Conservation (phyloP, 306 rosid genomes). For the Pterocarpus santalinus region DNA sequence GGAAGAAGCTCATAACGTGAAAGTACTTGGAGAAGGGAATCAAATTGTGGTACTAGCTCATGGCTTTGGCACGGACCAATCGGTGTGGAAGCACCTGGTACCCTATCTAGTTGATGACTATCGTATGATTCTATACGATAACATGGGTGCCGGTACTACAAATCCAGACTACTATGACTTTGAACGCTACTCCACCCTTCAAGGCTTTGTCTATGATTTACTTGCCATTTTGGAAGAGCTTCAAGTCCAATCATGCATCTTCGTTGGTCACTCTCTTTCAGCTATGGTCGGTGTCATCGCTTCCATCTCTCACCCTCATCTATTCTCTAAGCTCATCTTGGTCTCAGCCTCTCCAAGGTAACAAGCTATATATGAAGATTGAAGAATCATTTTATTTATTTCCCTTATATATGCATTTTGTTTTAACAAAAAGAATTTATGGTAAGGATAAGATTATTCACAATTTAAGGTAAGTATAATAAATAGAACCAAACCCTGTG, state of each 20-base stretch:
- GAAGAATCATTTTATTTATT: no score
- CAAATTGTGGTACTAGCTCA: conserved; percentile 61
- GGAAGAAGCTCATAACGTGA: conserved; percentile 77
- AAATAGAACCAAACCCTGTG: no score
- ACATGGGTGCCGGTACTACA: conserved; percentile 80
- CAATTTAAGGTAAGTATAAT: no score
- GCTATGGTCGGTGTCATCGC: conserved; percentile 71
- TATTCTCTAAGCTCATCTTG: conserved; percentile 70
- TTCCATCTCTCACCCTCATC: conserved; percentile 66
- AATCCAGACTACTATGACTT: conserved; percentile 76
- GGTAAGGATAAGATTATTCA: no score
- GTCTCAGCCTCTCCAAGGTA: conserved; percentile 72
- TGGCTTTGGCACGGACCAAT: conserved; percentile 86
- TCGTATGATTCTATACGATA: conserved; percentile 66
- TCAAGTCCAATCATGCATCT: conserved; percentile 58
- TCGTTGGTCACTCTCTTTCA: conserved; percentile 80
- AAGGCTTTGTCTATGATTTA: conserved; percentile 68
- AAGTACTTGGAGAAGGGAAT: conserved; percentile 56
- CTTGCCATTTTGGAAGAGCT: conserved; percentile 70
- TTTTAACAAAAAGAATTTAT: no score
- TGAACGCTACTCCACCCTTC: conserved; percentile 63
- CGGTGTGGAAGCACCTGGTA: conserved; percentile 76
- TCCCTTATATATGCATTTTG: no score
- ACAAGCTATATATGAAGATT: no score
- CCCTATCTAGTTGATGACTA: conserved; percentile 71